A percentile compares a stretch with the other conserved stretches of the same genome.
phyloP scores from a whole-genome alignment of 805 yeast genomes.

The Candida peoriensis region DNA sequence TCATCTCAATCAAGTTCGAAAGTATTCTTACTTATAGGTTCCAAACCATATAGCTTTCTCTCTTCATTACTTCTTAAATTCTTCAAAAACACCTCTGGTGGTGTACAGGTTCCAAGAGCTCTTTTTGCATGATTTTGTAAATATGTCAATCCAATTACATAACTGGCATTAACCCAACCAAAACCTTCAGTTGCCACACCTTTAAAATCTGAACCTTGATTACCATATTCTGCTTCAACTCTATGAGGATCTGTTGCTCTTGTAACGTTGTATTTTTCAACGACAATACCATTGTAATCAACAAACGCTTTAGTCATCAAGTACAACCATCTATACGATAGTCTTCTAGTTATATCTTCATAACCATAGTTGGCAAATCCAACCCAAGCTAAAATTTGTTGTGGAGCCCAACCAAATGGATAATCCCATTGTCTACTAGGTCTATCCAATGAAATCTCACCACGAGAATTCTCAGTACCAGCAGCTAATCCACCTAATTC shows the following conservation, averaged over 20 bases:
- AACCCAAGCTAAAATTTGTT: slow-evolving; percentile 90
- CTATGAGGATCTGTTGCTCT: slow-evolving; percentile 78
- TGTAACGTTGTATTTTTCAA: slow-evolving; percentile 91
- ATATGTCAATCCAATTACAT: slow-evolving; percentile 62
- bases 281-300: slow-evolving; percentile 90
- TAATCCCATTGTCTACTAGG: slow-evolving; percentile 98
- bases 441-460: slow-evolving; percentile 58
- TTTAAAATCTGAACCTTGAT: slow-evolving; percentile 88
- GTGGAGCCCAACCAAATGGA: slow-evolving; percentile 99
- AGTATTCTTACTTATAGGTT: slow-evolving; percentile 7
- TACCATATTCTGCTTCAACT: slow-evolving; percentile 95
- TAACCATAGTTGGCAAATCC: slow-evolving; percentile 76
- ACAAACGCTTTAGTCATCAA: slow-evolving; percentile 87
- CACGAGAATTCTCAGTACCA: slow-evolving; percentile 72
- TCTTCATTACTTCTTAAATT: slow-evolving; percentile 19
- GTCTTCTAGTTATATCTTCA: slow-evolving; percentile 55
- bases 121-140: slow-evolving; percentile 63
- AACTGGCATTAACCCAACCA: slow-evolving; percentile 97
- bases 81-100: slow-evolving; percentile 23
- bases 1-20: too few relatives aligned
- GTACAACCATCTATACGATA: slow-evolving; percentile 84
- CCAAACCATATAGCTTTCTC: slow-evolving; percentile 19
- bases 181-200: slow-evolving; percentile 96
- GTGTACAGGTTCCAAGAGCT: slow-evolving; percentile 61
- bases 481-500: slow-evolving; percentile 85